A percentile compares a stretch with the other conserved stretches of the same genome.
Evolutionary conservation across 768 basidiomycete species (phyloP).

Genomic region (Dictyophora rubrovolvata): DNA sequence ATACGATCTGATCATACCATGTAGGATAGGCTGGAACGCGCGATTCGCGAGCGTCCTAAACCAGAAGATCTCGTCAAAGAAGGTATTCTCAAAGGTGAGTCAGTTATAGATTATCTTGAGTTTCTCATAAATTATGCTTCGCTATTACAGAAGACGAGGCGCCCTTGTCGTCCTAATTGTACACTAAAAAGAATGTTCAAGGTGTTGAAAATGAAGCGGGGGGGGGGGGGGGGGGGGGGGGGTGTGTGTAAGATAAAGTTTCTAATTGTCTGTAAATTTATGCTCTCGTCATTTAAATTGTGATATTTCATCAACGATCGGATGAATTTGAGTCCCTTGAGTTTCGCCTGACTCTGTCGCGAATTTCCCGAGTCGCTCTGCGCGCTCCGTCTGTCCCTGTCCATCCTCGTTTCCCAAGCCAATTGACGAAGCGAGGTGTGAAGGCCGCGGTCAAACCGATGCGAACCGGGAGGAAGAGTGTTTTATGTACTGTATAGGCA

Average conservation of each 20-base stretch:
- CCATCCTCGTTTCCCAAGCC: conserved; percentile 78
- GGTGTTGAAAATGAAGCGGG: too few species aligned
- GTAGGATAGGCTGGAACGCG: conserved; percentile 55
- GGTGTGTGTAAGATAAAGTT: not conserved
- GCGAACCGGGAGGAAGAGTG: conserved; percentile 77
- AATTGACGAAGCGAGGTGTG: conserved; percentile 78
- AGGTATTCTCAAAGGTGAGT: conserved; percentile 45
- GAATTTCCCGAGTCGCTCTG: conserved; percentile 43
- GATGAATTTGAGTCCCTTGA: conserved; percentile 1
- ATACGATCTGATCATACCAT: not conserved
- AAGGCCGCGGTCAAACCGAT: conserved; percentile 81
- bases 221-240: not conserved
- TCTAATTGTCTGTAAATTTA: not conserved
- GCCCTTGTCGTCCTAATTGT: conserved; percentile 6
- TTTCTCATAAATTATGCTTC: not conserved
- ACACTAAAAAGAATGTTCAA: not conserved
- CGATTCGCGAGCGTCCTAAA: conserved; percentile 46
- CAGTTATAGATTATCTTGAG: not conserved
- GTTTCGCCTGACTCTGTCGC: conserved; percentile 18
- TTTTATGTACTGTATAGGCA: conserved; percentile 96
- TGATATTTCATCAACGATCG: not conserved
- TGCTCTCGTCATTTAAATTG: not conserved
- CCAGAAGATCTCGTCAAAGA: conserved; percentile 54
- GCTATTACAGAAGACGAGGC: conserved; percentile 12
- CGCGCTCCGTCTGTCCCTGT: conserved; percentile 59